phyloP scores from a whole-genome alignment of 805 yeast species.

The Monosporozyma servazzii region DNA sequence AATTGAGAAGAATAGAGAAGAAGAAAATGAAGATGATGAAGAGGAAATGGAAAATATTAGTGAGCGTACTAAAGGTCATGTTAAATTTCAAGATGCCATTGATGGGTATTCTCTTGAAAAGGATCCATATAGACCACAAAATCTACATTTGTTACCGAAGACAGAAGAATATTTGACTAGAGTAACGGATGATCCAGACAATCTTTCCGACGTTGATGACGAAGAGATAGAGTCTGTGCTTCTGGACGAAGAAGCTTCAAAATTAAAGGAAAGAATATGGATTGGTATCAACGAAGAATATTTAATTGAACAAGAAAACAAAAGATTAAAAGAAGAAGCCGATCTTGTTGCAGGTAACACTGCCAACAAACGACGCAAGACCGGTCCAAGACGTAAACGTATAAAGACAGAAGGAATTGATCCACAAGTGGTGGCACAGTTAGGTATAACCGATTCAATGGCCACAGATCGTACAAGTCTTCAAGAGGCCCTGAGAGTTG shows the following conservation, averaged over 20 bases:
- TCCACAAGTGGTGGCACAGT: not conserved
- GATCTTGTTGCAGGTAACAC: conserved; percentile 79
- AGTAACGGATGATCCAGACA: conserved; percentile 51
- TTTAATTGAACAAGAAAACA: conserved; percentile 74
- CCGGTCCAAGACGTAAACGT: conserved; percentile 15
- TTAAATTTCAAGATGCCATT: conserved; percentile 24
- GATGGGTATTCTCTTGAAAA: conserved; percentile 31
- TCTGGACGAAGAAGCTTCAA: conserved; percentile 60
- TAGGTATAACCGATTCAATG: conserved; percentile 11
- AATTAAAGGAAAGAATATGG: conserved; percentile 78
- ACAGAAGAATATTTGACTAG: conserved; percentile 43
- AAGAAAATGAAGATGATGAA: conserved; percentile 4
- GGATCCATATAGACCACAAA: conserved; percentile 42
- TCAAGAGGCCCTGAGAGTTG: conserved; percentile 34
- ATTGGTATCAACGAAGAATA: conserved; percentile 81
- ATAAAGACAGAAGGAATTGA: conserved; percentile 10
- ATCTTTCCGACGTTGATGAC: conserved; percentile 72
- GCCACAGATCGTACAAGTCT: conserved; percentile 28
- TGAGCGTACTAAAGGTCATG: not conserved
- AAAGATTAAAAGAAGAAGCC: conserved; percentile 73
- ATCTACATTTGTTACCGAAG: conserved; percentile 50
- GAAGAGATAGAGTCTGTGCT: conserved; percentile 59
- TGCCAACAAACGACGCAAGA: conserved; percentile 36
- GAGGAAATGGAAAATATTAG: conserved; percentile 9
- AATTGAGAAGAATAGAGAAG: too few species aligned